These are phyloP conservation scores for Uncinocarpus reesii DNA, from an alignment of 2,329 filamentous ascomycete species.

Conservation along the genomic window DNA sequence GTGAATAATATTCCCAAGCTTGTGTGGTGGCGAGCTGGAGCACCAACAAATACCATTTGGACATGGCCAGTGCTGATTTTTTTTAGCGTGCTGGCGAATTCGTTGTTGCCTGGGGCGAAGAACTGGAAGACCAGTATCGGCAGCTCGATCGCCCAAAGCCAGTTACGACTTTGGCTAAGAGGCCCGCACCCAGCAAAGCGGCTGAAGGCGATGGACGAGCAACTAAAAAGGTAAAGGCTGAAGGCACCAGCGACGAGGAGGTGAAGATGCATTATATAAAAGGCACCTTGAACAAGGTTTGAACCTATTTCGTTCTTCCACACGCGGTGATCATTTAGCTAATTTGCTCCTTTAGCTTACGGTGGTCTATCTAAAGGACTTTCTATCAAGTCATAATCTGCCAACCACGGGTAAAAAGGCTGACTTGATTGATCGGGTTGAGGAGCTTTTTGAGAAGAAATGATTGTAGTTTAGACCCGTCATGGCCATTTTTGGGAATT, in stretches of 20 bases:
- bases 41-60: background rate
- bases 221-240: constrained; percentile 40
- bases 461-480: constrained; percentile 18
- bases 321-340: background rate
- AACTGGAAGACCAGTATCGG: constrained; percentile 51
- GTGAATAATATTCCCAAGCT: constrained; percentile 2
- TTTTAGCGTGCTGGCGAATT: constrained; percentile 60
- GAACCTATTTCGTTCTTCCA: background rate
- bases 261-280: constrained; percentile 35
- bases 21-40: background rate
- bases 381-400: constrained; percentile 36
- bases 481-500: no score
- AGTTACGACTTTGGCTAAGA: constrained; percentile 41
- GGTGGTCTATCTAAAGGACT: constrained; percentile 39
- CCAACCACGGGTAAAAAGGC: constrained; percentile 40
- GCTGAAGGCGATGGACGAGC: constrained; percentile 24
- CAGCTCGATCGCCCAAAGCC: constrained; percentile 35
- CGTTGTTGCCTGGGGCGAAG: constrained; percentile 64
- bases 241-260: constrained; percentile 29
- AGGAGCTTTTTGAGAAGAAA: constrained; percentile 40
- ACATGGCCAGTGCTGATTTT: background rate
- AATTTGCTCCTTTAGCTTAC: constrained; percentile 31
- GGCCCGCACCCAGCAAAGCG: constrained; percentile 25
- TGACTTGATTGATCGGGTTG: constrained; percentile 42
- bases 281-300: constrained; percentile 35